Base-by-base conservation (phyloP, 768 basidiomycete genomes). In the Erythrobasidium yunnanense region DNA sequence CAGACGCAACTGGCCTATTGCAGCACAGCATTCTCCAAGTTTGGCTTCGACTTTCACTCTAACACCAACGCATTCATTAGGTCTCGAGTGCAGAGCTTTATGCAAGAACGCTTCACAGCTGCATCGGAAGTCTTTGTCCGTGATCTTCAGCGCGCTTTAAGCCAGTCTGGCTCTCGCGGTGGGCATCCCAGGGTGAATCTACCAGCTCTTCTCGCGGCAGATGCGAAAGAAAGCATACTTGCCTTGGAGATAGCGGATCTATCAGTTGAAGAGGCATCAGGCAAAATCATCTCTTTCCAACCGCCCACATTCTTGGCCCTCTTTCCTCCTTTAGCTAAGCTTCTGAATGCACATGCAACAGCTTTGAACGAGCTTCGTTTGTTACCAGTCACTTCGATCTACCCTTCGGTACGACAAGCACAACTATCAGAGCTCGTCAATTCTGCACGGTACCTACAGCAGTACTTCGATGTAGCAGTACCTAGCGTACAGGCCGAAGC, bases 1-100 rank as follows among this genome's bases (percentile, higher is more conserved):
- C 83, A 95, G 66, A 93, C 91, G 0, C 93, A 97, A 72, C 81
- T 97, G 49, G 87, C 87, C 13, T 96, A 97, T 76, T 95, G 92
- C 74, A 85, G 90, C 6, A 83, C 85, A 18, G 90, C 91, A 0
- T 95, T 95, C 73, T 81, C 88, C 0, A 84, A 91, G n/a, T 82
- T 93, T 17, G 93, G 93, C 0, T 81, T 93, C 71, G 92, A 95
- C 74, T 97, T 99, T 76, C 83, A 85, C 32, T 76, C 80, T 0
- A 76, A 86, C 18, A 77, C 95, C 30, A 38, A 47, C 25, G 17
- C 32, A n/a, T 27, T 66, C 15, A 49, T 69, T 30, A 22, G n/a
- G 25, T 27, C 22, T 25, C 68, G 68, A 11, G 27, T 69, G 11
- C 52, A 42, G 33, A 25, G 23, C 4, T 27, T 69, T 23, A 46